Base-by-base conservation (phyloP, 2,329 filamentous ascomycete genomes). In the Zasmidium citrigriseum region DNA sequence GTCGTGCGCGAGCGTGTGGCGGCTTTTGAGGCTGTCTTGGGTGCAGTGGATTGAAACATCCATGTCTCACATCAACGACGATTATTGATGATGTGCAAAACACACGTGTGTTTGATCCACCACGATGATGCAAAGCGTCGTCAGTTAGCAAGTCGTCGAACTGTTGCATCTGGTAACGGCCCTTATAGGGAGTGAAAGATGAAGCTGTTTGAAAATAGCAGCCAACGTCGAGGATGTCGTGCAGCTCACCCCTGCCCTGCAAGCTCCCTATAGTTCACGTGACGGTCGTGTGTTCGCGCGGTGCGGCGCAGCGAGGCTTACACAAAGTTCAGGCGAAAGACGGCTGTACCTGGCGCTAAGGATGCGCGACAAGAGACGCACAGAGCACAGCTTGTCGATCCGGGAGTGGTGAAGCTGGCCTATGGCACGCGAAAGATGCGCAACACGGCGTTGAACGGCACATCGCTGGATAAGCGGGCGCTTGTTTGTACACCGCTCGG, bases 311-410 rank as follows among this genome's bases (percentile, higher is more conserved):
- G 45, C 45, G 45, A 47, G 20, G 45, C 45, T 22, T 21, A 29
- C 24, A 45, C 47, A 25, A 22, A 56, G 47, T 45, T 46, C 46
- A 46, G 54, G 54, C 54, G 29, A 24, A 27, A n/a, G 34, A 44
- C 52, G 52, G 52, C 48, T 59, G 52, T 59, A 52, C 57, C 57
- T 59, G 52, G 52, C 57, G 57, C 57, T 55, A 55, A 41, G 14
- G 25, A 27, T 20, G 2, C n/a, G n/a, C n/a, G n/a, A n/a, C n/a
- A n/a, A n/a, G n/a, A 14, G 22, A 49, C 22, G 45, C 16, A 25
- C 47, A 27, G 47, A 49, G 7, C 47, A 16, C 12, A 16, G 34
- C 34, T n/a, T 41, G 34, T 41, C 14, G 34, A 41, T 41, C 34
- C 34, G 34, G 34, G 34, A 41, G 34, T 16, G 34, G 14, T 4